Percentiles rank a stretch among this genome's conserved stretches.
Conservation (phyloP, 129 eudicot species). For the Saposhnikovia divaricata region DNA sequence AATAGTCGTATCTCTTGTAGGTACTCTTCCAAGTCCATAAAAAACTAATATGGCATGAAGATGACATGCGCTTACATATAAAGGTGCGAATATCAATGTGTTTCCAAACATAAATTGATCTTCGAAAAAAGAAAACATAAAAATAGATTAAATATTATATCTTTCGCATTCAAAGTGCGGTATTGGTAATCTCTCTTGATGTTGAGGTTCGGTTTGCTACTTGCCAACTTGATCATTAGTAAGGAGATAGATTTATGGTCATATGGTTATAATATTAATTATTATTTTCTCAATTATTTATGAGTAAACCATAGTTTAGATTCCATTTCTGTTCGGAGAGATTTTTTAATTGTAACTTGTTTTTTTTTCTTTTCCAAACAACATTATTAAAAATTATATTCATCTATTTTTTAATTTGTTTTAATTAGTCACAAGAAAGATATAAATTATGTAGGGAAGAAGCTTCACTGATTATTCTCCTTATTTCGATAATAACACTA, state of each 20-base stretch:
- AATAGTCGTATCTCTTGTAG: background rate
- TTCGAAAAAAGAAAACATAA: background rate
- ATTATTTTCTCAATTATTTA: no score
- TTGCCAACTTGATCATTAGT: background rate
- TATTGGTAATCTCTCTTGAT: background rate
- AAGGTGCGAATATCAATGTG: constrained; percentile 9
- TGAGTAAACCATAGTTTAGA: no score
- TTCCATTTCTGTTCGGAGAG: no score
- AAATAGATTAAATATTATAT: background rate
- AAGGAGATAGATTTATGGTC: background rate
- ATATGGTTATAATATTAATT: no score
- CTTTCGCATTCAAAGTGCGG: background rate
- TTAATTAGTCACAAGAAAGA: no score
- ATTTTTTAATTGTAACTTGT: no score
- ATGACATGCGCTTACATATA: constrained; percentile 6
- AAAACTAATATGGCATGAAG: background rate
- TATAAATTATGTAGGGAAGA: no score
- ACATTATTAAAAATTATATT: no score
- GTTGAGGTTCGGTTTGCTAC: background rate
- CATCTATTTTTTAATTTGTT: no score
- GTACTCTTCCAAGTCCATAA: background rate
- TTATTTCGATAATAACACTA: no score
- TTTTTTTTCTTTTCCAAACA: no score
- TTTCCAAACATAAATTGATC: background rate
- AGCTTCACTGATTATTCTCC: no score